These are phyloP conservation scores for Aulographum hederae DNA, from an alignment of 2,329 filamentous ascomycete genomes.

Conservation along the genomic window DNA sequence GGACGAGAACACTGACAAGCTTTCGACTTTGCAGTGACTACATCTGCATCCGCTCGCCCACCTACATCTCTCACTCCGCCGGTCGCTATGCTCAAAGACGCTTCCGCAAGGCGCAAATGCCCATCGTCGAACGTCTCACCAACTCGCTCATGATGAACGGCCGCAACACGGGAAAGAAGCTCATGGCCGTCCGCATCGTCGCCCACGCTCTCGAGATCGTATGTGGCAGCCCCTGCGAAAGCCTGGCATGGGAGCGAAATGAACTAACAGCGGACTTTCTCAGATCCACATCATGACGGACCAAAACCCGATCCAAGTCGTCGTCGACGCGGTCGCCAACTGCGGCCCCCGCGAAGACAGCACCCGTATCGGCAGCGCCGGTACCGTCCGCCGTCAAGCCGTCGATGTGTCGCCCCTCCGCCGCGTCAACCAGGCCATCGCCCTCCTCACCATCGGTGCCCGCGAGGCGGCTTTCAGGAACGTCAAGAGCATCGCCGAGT, in stretches of 20 bases:
- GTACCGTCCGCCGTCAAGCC: constrained; percentile 99
- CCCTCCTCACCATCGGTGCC: constrained; percentile 96
- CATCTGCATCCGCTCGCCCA: constrained; percentile 97
- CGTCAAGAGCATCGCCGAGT: constrained; percentile 99
- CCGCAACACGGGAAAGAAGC: constrained; percentile 99
- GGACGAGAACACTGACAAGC: constrained; percentile 13
- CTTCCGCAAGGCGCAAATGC: constrained; percentile 99
- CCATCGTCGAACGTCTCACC: constrained; percentile 99
- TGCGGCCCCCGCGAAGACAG: constrained; percentile 99
- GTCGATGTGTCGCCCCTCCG: constrained; percentile 99
- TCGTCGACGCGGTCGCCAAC: constrained; percentile 99
- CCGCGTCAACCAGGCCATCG: constrained; percentile 99
- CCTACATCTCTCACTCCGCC: constrained; percentile 98
- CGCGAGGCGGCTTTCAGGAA: constrained; percentile 99
- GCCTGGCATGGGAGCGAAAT: background rate
- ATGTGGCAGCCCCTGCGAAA: constrained; percentile 28
- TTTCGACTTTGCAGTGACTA: constrained; percentile 57
- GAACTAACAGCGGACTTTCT: background rate
- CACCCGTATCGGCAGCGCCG: constrained; percentile 97
- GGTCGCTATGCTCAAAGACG: constrained; percentile 98
- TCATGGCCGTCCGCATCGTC: constrained; percentile 98
- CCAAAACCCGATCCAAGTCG: constrained; percentile 99
- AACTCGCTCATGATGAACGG: constrained; percentile 99
- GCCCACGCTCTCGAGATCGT: constrained; percentile 99
- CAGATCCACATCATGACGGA: constrained; percentile 99